A percentile compares a stretch with the other conserved stretches of the same genome.
These are phyloP conservation scores for Colletotrichum phormii DNA, from an alignment of 2,329 filamentous ascomycete genomes.

Conservation along the genomic window DNA sequence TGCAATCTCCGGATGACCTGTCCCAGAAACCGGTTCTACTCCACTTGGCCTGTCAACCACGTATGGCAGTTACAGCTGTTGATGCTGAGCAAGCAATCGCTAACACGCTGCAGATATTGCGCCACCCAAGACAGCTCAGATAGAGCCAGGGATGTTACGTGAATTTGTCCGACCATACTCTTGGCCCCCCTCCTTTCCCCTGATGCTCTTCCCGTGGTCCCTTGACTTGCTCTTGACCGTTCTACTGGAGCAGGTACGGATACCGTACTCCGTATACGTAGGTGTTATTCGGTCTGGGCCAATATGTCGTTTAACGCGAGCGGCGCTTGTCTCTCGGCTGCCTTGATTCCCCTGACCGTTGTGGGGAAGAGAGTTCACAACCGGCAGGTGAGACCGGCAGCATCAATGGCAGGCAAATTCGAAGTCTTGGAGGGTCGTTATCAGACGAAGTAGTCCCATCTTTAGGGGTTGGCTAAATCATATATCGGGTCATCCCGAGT, in stretches of 20 bases:
- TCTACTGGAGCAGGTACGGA: not conserved
- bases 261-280: too few species aligned
- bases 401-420: not conserved
- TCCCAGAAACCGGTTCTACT: not conserved
- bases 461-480: not conserved
- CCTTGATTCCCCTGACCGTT: constrained; percentile 13
- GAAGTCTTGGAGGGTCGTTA: not conserved
- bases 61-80: constrained; percentile 2
- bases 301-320: constrained; percentile 3
- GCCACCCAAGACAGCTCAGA: constrained; percentile 9
- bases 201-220: not conserved
- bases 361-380: constrained; percentile 18
- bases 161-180: not conserved
- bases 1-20: constrained; percentile 21
- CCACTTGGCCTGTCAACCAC: constrained; percentile 15
- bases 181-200: not conserved
- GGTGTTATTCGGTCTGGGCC: not conserved
- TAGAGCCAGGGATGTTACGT: not conserved
- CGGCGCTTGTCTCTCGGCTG: constrained; percentile 1
- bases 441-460: constrained; percentile 2
- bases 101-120: constrained; percentile 12
- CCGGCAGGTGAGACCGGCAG: constrained; percentile 16
- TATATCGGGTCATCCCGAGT: constrained; percentile 24
- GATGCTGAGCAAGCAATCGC: constrained; percentile 24
- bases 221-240: not conserved